phyloP scores from a whole-genome alignment of 73 alveolate species.

The Symbiodinium natans region DNA sequence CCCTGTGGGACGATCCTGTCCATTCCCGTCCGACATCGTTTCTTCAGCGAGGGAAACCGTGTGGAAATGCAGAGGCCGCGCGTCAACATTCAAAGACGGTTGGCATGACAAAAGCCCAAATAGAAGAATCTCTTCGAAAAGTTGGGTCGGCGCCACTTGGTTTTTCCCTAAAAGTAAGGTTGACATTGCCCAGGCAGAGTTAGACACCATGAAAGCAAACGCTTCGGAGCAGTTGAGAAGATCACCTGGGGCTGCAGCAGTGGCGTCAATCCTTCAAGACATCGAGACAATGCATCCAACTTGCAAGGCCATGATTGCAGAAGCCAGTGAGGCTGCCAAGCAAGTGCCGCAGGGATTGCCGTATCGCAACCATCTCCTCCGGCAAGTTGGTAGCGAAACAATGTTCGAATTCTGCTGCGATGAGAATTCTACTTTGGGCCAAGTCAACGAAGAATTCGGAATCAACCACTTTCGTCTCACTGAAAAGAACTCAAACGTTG shows the following conservation, averaged over 20 bases:
- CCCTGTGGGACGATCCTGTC: not conserved
- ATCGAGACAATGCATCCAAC: not conserved
- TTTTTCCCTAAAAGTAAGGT: not conserved
- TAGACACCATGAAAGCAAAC: not conserved
- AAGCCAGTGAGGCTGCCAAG: not conserved
- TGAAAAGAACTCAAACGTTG: not conserved
- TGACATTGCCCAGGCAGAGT: not conserved
- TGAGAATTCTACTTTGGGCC: not conserved
- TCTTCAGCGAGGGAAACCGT: not conserved
- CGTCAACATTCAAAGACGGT: not conserved
- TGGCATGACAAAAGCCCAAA: not conserved
- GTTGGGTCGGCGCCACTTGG: not conserved
- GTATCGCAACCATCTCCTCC: not conserved
- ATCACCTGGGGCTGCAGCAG: not conserved
- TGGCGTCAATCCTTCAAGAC: not conserved
- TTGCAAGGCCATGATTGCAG: not conserved
- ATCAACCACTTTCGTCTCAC: constrained; percentile 26
- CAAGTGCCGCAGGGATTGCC: not conserved
- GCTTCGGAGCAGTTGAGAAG: not conserved
- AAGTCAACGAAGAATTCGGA: constrained; percentile 2
- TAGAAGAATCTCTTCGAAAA: not conserved
- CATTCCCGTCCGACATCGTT: not conserved
- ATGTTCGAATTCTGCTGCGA: constrained; percentile 58
- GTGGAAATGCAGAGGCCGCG: not conserved
- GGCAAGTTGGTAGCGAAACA: not conserved